phyloP scores from a whole-genome alignment of 345 rosid species.

The Lepidium africanum region DNA sequence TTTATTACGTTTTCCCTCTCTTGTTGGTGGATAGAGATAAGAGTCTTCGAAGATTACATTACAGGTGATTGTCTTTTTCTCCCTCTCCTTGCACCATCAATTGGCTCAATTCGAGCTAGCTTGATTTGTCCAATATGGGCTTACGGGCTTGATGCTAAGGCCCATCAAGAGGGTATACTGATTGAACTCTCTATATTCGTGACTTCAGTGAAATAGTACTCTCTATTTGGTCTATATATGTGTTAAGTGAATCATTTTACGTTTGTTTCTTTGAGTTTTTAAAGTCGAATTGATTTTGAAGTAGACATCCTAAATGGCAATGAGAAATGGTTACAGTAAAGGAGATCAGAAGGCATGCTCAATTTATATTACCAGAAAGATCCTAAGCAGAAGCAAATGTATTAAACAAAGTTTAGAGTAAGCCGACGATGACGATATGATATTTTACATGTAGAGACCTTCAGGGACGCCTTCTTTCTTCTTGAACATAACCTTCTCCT shows the following conservation, averaged over 20 bases:
- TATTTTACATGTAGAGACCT: slow-evolving; percentile 82
- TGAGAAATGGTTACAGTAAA: background rate
- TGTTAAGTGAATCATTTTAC: too few relatives aligned
- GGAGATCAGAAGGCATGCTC: background rate
- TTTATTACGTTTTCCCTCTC: background rate
- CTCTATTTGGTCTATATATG: too few relatives aligned
- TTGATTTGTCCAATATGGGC: background rate
- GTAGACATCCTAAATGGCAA: background rate
- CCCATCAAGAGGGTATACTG: background rate
- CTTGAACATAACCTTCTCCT: slow-evolving; percentile 98
- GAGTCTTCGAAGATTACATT: slow-evolving; percentile 5
- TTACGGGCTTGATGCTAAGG: background rate
- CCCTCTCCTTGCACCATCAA: background rate
- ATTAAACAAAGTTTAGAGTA: background rate
- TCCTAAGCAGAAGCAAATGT: slow-evolving; percentile 18
- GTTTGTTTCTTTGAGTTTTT: background rate
- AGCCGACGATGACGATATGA: background rate
- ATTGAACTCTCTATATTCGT: too few relatives aligned
- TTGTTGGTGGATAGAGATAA: slow-evolving; percentile 17
- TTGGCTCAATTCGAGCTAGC: background rate
- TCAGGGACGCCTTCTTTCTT: slow-evolving; percentile 99
- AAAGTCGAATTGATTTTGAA: background rate
- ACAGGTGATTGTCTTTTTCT: background rate
- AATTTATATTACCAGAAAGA: background rate
- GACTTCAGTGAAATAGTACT: too few relatives aligned